Percentiles rank a stretch among this genome's conserved stretches.
Evolutionary conservation across 805 yeast species (phyloP).

Genomic region (Blastobotrys peoriensis): DNA sequence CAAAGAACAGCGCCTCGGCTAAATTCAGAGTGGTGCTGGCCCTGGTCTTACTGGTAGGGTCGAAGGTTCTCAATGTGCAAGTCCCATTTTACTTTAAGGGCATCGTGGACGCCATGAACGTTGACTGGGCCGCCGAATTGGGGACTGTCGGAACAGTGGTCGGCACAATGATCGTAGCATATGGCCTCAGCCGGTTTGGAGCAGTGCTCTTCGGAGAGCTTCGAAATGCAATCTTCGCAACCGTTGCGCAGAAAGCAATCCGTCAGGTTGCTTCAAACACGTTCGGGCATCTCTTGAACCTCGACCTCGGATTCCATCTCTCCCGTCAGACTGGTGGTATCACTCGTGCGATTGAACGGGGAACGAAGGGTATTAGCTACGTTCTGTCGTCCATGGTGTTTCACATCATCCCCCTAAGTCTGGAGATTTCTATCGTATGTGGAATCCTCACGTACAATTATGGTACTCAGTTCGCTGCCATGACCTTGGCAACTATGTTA

Average conservation of each 20-base stretch:
- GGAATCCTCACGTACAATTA: constrained; percentile 91
- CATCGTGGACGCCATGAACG: constrained; percentile 87
- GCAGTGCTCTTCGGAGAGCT: constrained; percentile 92
- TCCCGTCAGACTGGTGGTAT: constrained; percentile 93
- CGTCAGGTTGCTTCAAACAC: constrained; percentile 84
- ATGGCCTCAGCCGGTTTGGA: constrained; percentile 92
- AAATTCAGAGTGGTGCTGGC: constrained; percentile 74
- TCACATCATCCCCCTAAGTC: constrained; percentile 86
- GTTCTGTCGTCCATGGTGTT: constrained; percentile 96
- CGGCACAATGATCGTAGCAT: constrained; percentile 67
- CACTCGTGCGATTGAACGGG: constrained; percentile 94
- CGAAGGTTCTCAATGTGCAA: constrained; percentile 86
- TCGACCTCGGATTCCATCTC: constrained; percentile 86
- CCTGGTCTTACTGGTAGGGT: constrained; percentile 60
- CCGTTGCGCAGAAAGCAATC: constrained; percentile 92
- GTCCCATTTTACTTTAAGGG: constrained; percentile 91
- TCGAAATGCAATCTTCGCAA: constrained; percentile 91
- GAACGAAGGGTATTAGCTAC: constrained; percentile 94
- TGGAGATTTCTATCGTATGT: constrained; percentile 89
- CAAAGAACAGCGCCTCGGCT: constrained; percentile 30
- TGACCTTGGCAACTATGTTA: constrained; percentile 83
- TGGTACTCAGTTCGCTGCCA: constrained; percentile 82
- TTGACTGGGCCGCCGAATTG: constrained; percentile 73
- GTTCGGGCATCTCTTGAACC: constrained; percentile 70
- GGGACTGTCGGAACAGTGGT: constrained; percentile 59